Evolutionary conservation across 1,139 yeast genomes (phyloP).

Genomic region (Wickerhamomyces sp.): DNA sequence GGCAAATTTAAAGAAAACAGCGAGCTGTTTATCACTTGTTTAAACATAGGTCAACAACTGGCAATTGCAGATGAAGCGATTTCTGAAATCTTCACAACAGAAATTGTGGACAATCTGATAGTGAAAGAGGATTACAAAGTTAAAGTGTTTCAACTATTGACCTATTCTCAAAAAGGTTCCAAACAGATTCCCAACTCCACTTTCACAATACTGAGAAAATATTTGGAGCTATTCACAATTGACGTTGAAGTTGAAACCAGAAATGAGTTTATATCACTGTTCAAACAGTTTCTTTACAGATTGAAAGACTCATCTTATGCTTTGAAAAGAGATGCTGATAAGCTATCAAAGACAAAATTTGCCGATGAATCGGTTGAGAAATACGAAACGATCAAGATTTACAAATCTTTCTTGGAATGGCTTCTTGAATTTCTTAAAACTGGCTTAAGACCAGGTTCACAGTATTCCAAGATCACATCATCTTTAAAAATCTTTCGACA

Average conservation of each 20-base stretch:
- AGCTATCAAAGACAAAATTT: slow-evolving; percentile 32
- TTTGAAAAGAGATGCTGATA: slow-evolving; percentile 41
- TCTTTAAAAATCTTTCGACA: slow-evolving; percentile 45
- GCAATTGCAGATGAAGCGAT: slow-evolving; percentile 50
- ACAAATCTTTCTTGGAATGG: slow-evolving; percentile 38
- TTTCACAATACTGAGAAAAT: slow-evolving; percentile 36
- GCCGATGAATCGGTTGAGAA: slow-evolving; percentile 30
- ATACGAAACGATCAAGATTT: slow-evolving; percentile 25
- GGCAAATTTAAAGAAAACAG: slow-evolving; percentile 28
- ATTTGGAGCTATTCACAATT: slow-evolving; percentile 46
- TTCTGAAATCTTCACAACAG: slow-evolving; percentile 33
- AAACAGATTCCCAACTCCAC: slow-evolving; percentile 43
- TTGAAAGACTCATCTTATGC: slow-evolving; percentile 64
- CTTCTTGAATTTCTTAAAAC: slow-evolving; percentile 35
- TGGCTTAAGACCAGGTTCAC: slow-evolving; percentile 59
- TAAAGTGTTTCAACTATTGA: slow-evolving; percentile 53
- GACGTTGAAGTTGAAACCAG: slow-evolving; percentile 67
- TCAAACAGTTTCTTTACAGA: slow-evolving; percentile 58
- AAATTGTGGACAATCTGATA: slow-evolving; percentile 34
- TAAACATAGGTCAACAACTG: slow-evolving; percentile 61
- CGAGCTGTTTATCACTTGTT: slow-evolving; percentile 45
- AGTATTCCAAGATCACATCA: slow-evolving; percentile 56
- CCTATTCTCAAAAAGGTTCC: slow-evolving; percentile 59
- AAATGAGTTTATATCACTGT: slow-evolving; percentile 53
- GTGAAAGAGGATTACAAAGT: slow-evolving; percentile 48